Evolutionary conservation across 371 early-diverging fungal genomes (phyloP), one percentile per base, ranked within the genome.

Genomic region (Mortierella sp.): DNA sequence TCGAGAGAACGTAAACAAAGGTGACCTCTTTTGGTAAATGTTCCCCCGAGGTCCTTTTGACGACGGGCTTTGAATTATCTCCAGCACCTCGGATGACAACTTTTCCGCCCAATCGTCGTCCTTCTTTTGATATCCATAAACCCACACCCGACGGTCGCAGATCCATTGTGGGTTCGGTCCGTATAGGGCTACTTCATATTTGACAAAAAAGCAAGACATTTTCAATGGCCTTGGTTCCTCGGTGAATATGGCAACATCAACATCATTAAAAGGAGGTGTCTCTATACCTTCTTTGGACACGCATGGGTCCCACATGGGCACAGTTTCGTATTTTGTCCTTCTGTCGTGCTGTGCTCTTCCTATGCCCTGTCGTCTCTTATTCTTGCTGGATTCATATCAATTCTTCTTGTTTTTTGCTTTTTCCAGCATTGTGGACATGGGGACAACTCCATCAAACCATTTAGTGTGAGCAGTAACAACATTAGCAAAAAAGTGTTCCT

Each of bases 1-100:
- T 42, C 68, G 44, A 68, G 65, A 65, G 68, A 68, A 68, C 65
- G 26, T 63, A 63, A 68, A 68, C 44, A 38, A 24, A 34, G 19
- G 68, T 38, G 34, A 34, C 19, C 42, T 10, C 68, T 38, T 42
- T 42, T 68, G 9, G n/a, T 38, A 42, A 50, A 50, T 16, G 50
- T 50, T 16, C 50, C 50, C 16, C 50, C 3, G 2, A 14, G 19
- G 31, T 19, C 63, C 11, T 38, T 38, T 38, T 14, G 26, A 13
- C 4, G 9, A 31, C 63, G 63, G 63, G 34, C 63, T 34, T 63
- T 63, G 38, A 63, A 63, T 63, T 60, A 31, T 63, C 63, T 63
- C 13, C 60, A 11, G 28, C 16, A 60, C 14, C 65, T 63, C 38
- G 65, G 14, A 31, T 63, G 38, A 63, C 34, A 34, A 38, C 21